These are phyloP conservation scores for Polychaeton citri DNA, from an alignment of 2,329 filamentous ascomycete species.

Conservation along the genomic window DNA sequence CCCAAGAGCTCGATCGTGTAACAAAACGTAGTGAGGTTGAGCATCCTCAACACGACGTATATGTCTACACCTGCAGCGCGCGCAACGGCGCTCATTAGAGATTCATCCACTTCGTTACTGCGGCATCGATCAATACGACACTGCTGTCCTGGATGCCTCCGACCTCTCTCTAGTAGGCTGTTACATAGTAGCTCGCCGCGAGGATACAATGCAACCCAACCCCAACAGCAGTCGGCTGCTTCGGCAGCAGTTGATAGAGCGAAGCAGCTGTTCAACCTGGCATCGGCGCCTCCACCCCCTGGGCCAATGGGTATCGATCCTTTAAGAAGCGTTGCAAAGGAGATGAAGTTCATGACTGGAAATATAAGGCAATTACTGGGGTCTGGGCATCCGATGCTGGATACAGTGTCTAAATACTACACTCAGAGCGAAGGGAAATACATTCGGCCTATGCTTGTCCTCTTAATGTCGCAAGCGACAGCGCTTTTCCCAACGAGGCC, in stretches of 20 bases:
- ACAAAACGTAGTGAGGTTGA: too few relatives aligned
- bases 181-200: constrained; percentile 17
- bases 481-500: constrained; percentile 57
- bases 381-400: constrained; percentile 85
- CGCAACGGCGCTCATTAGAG: constrained; percentile 21
- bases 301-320: constrained; percentile 70
- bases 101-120: constrained; percentile 11
- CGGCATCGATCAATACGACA: constrained; percentile 5
- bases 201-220: constrained; percentile 22
- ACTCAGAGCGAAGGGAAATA: constrained; percentile 95
- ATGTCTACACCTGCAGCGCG: constrained; percentile 21
- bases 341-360: constrained; percentile 89
- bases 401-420: constrained; percentile 96
- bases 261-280: constrained; percentile 58
- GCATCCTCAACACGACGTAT: constrained; percentile 9
- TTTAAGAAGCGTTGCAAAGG: constrained; percentile 78
- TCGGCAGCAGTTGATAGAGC: constrained; percentile 56
- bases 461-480: constrained; percentile 92
- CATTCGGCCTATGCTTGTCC: constrained; percentile 81
- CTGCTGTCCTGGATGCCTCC: constrained; percentile 20
- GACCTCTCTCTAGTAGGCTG: constrained; percentile 13
- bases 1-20: too few relatives aligned
- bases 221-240: constrained; percentile 45
- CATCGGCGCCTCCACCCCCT: constrained; percentile 43
- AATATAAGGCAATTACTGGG: constrained; percentile 90